A percentile compares a stretch with the other conserved stretches of the same genome.
Conservation (phyloP, 1,284 basidiomycete species). For the Sphagnurus paluster region DNA sequence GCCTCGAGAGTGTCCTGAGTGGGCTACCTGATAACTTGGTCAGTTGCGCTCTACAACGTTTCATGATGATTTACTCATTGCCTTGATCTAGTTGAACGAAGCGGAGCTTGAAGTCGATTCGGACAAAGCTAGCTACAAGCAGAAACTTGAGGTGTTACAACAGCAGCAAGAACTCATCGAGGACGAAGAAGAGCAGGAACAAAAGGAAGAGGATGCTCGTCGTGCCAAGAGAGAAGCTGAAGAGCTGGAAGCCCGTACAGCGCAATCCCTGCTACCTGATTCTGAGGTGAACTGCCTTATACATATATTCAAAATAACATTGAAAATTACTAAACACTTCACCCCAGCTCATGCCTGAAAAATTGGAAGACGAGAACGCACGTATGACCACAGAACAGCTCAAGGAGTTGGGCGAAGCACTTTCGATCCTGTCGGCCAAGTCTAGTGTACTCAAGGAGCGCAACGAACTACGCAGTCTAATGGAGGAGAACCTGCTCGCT, state of each 20-base stretch:
- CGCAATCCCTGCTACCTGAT: conserved; percentile 76
- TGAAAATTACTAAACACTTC: not conserved
- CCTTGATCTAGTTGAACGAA: conserved; percentile 77
- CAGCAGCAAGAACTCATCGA: conserved; percentile 99
- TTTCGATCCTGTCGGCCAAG: conserved; percentile 90
- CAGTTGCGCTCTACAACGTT: conserved; percentile 27
- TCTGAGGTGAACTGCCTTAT: conserved; percentile 56
- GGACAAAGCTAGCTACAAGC: conserved; percentile 94
- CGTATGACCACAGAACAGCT: conserved; percentile 98
- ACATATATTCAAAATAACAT: conserved; percentile 1
- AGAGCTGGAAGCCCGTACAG: conserved; percentile 72
- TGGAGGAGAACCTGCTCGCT: conserved; percentile 89
- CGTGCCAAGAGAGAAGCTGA: conserved; percentile 82
- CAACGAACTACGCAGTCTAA: conserved; percentile 84
- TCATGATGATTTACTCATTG: conserved; percentile 15
- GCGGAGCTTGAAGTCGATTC: conserved; percentile 95
- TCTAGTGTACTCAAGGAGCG: conserved; percentile 98
- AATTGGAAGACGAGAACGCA: conserved; percentile 65
- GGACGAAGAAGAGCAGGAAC: conserved; percentile 97
- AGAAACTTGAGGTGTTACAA: conserved; percentile 96
- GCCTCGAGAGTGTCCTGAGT: conserved; percentile 89
- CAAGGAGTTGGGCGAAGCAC: conserved; percentile 89
- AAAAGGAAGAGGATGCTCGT: conserved; percentile 91
- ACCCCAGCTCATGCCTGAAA: conserved; percentile 49
- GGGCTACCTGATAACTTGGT: conserved; percentile 95